phyloP scores from a whole-genome alignment of 1,284 basidiomycete genomes.

The Irpex rosettiformis region DNA sequence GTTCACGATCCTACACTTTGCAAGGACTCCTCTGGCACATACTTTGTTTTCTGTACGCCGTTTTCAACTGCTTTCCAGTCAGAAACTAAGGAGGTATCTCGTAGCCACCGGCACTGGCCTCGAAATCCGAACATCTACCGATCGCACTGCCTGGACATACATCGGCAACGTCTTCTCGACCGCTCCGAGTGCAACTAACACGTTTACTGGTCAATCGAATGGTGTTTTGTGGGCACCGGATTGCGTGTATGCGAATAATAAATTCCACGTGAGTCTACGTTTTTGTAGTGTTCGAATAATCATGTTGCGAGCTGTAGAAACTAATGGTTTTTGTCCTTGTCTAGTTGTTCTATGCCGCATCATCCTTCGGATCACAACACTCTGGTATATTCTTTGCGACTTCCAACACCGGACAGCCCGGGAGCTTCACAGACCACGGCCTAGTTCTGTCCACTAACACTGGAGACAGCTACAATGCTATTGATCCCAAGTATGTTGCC shows the following conservation, averaged over 20 bases:
- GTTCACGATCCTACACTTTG: slow-evolving; percentile 47
- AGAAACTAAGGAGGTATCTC: background rate
- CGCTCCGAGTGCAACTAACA: slow-evolving; percentile 41
- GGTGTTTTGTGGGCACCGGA: slow-evolving; percentile 56
- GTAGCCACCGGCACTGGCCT: slow-evolving; percentile 46
- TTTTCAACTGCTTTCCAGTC: background rate
- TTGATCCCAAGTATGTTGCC: slow-evolving; percentile 50
- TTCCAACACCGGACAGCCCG: slow-evolving; percentile 42
- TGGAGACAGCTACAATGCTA: slow-evolving; percentile 48
- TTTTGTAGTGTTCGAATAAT: background rate
- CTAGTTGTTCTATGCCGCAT: slow-evolving; percentile 43
- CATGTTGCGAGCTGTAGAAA: background rate
- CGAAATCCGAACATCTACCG: slow-evolving; percentile 49
- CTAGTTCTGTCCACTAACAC: slow-evolving; percentile 43
- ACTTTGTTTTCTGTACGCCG: slow-evolving; percentile 47
- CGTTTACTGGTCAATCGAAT: slow-evolving; percentile 45
- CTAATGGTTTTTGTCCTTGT: background rate
- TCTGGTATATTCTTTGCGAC: slow-evolving; percentile 50
- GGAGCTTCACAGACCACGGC: slow-evolving; percentile 45
- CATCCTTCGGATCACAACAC: slow-evolving; percentile 46
- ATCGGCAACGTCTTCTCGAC: slow-evolving; percentile 48
- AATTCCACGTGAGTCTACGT: slow-evolving; percentile 38
- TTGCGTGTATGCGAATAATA: slow-evolving; percentile 41
- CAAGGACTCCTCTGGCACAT: slow-evolving; percentile 46
- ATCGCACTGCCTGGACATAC: slow-evolving; percentile 46